Conservation (phyloP, 306 rosid species). For the Gleditsia sinensis region DNA sequence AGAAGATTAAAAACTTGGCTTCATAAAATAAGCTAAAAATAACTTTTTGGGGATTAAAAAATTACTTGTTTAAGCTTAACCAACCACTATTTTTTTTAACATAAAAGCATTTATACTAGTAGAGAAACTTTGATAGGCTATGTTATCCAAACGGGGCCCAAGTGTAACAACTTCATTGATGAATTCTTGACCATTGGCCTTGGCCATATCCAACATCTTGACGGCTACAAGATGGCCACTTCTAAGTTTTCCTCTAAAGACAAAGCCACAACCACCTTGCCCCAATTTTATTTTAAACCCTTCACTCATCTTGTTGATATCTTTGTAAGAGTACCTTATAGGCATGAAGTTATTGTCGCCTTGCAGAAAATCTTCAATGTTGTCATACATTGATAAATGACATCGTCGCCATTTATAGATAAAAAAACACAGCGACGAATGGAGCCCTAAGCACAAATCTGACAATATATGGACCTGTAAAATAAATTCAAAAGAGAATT, state of each 20-base stretch:
- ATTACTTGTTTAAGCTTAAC: too few species aligned
- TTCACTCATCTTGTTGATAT: not conserved
- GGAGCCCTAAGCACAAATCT: not conserved
- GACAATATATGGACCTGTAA: too few species aligned
- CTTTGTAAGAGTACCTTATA: conserved; percentile 10
- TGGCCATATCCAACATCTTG: not conserved
- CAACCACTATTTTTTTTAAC: too few species aligned
- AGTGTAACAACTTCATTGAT: not conserved
- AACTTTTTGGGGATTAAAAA: too few species aligned
- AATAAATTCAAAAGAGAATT: too few species aligned
- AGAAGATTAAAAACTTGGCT: too few species aligned
- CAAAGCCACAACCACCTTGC: conserved; percentile 17
- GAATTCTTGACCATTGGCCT: not conserved
- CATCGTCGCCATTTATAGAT: not conserved
- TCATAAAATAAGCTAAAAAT: too few species aligned
- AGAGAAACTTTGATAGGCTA: too few species aligned
- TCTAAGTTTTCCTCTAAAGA: conserved; percentile 14
- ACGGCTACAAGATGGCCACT: not conserved
- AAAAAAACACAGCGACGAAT: not conserved
- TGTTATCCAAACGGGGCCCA: too few species aligned
- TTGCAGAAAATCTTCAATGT: not conserved
- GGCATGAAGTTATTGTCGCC: too few species aligned
- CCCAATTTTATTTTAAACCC: conserved; percentile 11
- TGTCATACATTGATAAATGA: not conserved
- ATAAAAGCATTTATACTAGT: too few species aligned